Conservation (phyloP, 441 rosid species). For the Theobroma grandiflorum region DNA sequence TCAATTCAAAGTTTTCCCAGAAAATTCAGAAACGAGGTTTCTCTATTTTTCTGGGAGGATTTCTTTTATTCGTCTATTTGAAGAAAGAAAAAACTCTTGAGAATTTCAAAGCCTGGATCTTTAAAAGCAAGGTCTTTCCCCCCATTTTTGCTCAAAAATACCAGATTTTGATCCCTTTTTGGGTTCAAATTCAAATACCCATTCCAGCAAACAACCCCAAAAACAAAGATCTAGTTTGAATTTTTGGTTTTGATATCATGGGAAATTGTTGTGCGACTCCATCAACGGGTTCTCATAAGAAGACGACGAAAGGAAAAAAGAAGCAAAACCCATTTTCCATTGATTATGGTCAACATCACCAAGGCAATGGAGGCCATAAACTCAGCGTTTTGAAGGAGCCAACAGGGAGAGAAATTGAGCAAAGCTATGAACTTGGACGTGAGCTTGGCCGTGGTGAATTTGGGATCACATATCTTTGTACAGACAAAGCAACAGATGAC, state of each 20-base stretch:
- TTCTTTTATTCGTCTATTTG: not conserved
- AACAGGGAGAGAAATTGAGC: constrained; percentile 63
- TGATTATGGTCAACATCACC: constrained; percentile 51
- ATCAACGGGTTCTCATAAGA: constrained; percentile 36
- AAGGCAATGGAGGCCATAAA: constrained; percentile 51
- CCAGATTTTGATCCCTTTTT: constrained; percentile 23
- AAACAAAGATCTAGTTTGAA: not conserved
- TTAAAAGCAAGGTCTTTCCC: not conserved
- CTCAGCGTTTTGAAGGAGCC: constrained; percentile 56
- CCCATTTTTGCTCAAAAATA: not conserved
- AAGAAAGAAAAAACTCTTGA: not conserved
- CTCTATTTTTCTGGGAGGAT: not conserved
- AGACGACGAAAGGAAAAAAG: constrained; percentile 52
- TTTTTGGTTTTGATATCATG: constrained; percentile 42
- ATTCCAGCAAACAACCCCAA: no score
- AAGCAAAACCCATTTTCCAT: constrained; percentile 74
- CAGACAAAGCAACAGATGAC: constrained; percentile 51
- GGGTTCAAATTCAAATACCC: not conserved
- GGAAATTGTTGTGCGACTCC: constrained; percentile 75
- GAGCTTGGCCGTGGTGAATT: constrained; percentile 83
- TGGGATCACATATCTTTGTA: constrained; percentile 68
- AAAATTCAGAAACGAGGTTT: not conserved
- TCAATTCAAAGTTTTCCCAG: not conserved
- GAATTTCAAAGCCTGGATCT: not conserved
- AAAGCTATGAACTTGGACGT: constrained; percentile 54